phyloP scores from a whole-genome alignment of 345 rosid species.

The Gossypium herbaceum region DNA sequence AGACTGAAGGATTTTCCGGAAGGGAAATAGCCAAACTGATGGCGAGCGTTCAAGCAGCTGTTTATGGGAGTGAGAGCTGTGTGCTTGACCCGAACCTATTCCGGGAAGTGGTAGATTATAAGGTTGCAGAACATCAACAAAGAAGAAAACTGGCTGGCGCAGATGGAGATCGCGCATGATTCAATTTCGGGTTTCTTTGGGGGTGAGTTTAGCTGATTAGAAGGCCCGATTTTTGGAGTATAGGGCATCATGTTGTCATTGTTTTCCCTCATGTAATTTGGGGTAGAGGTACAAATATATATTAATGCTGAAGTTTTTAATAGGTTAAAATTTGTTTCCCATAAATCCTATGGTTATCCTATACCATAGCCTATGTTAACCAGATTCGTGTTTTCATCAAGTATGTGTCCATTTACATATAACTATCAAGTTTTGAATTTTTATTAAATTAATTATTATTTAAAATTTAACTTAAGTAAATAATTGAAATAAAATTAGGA shows the following conservation, averaged over 20 bases:
- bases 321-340: not conserved
- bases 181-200: not conserved
- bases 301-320: not conserved
- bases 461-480: too few relatives aligned
- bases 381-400: not conserved
- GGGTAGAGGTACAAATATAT: not conserved
- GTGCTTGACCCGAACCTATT: conserved; percentile 41
- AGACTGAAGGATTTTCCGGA: conserved; percentile 87
- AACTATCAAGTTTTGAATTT: too few relatives aligned
- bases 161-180: conserved; percentile 13
- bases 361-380: not conserved
- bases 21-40: conserved; percentile 91
- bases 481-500: too few relatives aligned
- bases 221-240: not conserved
- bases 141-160: conserved; percentile 61
- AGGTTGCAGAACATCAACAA: conserved; percentile 93
- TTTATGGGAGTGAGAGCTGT: conserved; percentile 9
- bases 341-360: not conserved
- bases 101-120: conserved; percentile 89
- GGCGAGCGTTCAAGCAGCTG: conserved; percentile 43
- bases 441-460: too few relatives aligned
- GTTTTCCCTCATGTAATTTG: not conserved
- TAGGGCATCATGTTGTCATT: not conserved
- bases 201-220: not conserved
- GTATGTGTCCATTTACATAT: too few relatives aligned